These are phyloP conservation scores for Sicyos edulis DNA, from an alignment of 306 rosid genomes.

Conservation along the genomic window DNA sequence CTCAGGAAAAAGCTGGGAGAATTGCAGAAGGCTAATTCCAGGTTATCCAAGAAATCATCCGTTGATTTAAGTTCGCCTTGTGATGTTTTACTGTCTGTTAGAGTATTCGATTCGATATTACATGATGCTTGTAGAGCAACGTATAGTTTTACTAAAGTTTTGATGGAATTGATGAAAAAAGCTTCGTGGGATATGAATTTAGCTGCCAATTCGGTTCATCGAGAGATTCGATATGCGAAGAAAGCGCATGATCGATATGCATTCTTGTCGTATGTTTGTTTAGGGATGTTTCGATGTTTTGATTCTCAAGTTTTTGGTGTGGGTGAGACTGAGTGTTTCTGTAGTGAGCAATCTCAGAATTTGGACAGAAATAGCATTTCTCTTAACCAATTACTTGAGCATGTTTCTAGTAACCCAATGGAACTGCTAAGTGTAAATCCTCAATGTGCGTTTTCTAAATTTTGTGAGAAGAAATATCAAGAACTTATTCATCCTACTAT, in stretches of 20 bases:
- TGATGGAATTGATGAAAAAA: conserved; percentile 79
- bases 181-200: conserved; percentile 90
- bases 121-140: conserved; percentile 73
- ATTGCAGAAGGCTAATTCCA: conserved; percentile 52
- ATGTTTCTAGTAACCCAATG: conserved; percentile 82
- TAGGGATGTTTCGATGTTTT: conserved; percentile 78
- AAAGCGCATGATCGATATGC: conserved; percentile 70
- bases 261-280: conserved; percentile 71
- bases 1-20: conserved; percentile 49
- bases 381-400: conserved; percentile 78
- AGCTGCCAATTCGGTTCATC: conserved; percentile 65
- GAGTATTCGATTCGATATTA: conserved; percentile 68
- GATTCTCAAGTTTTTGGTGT: conserved; percentile 42
- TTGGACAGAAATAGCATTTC: conserved; percentile 29
- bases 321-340: conserved; percentile 25
- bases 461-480: conserved; percentile 82
- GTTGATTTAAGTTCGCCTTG: conserved; percentile 40
- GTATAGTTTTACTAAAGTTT: conserved; percentile 59
- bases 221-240: conserved; percentile 54
- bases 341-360: conserved; percentile 31
- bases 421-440: conserved; percentile 60
- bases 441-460: conserved; percentile 57
- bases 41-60: conserved; percentile 53
- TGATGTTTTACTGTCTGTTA: conserved; percentile 66
- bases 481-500: conserved; percentile 70